phyloP scores from a whole-genome alignment of 1,139 yeast genomes.

The Nakaseomyces glabratus region DNA sequence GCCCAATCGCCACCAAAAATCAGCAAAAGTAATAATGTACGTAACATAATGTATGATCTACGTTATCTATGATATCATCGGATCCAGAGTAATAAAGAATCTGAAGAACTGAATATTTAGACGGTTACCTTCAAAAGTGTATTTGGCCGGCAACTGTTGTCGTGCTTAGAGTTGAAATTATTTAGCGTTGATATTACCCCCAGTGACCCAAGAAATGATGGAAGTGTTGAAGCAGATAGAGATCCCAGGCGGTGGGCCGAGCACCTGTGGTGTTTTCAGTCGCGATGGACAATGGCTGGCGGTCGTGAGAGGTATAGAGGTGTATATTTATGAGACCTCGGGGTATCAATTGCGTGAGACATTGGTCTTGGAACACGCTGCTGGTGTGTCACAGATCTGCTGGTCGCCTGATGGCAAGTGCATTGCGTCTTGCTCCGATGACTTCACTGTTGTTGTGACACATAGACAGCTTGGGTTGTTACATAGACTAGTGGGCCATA shows the following conservation, averaged over 20 bases:
- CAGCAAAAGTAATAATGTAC: too few relatives aligned
- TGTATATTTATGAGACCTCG: slow-evolving; percentile 38
- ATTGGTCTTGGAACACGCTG: slow-evolving; percentile 23
- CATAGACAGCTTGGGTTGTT: slow-evolving; percentile 44
- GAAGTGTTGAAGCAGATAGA: slow-evolving; percentile 2
- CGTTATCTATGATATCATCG: too few relatives aligned
- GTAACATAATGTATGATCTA: too few relatives aligned
- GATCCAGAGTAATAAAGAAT: too few relatives aligned
- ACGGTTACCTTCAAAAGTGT: too few relatives aligned
- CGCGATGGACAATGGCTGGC: slow-evolving; percentile 63
- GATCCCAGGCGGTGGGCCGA: background rate
- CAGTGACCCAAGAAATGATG: slow-evolving; percentile 7
- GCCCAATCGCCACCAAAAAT: too few relatives aligned
- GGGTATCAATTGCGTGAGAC: slow-evolving; percentile 23
- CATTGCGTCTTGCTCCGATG: slow-evolving; percentile 83
- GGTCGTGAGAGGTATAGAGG: slow-evolving; percentile 38
- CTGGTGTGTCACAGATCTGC: slow-evolving; percentile 23
- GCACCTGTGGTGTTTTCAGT: slow-evolving; percentile 24
- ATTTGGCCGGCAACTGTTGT: too few relatives aligned
- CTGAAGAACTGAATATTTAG: too few relatives aligned
- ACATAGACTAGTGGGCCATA: slow-evolving; percentile 65
- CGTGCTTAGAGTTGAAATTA: too few relatives aligned
- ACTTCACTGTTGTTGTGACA: slow-evolving; percentile 72
- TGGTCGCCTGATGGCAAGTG: slow-evolving; percentile 73
- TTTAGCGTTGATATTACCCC: too few relatives aligned